phyloP scores from a whole-genome alignment of 768 basidiomycete genomes.

The Naematelia encephala region DNA sequence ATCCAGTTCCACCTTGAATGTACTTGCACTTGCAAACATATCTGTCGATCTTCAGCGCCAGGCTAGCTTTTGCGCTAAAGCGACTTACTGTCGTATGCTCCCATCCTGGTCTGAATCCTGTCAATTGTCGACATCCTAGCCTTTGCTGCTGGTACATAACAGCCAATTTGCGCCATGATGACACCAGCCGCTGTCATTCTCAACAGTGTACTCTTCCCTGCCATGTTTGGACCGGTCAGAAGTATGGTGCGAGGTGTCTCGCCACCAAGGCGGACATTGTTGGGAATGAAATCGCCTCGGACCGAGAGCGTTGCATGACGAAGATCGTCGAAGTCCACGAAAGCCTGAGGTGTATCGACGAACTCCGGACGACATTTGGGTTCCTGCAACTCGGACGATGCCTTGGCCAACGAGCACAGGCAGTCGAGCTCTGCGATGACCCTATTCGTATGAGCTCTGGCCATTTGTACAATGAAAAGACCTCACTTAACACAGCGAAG shows the following conservation, averaged over 20 bases:
- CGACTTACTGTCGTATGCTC: constrained; percentile 79
- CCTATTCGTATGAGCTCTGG: constrained; percentile 48
- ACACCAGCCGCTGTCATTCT: constrained; percentile 95
- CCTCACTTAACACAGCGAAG: constrained; percentile 45
- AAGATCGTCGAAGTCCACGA: constrained; percentile 81
- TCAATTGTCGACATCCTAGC: constrained; percentile 92
- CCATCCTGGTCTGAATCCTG: constrained; percentile 90
- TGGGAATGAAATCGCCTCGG: constrained; percentile 81
- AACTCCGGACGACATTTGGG: constrained; percentile 90
- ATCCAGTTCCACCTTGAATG: constrained; percentile 97
- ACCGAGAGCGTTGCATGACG: constrained; percentile 82
- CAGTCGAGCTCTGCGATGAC: constrained; percentile 96
- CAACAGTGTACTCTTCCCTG: constrained; percentile 73
- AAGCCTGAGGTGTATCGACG: constrained; percentile 67
- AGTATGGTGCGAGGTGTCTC: constrained; percentile 68
- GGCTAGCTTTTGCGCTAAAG: neutral
- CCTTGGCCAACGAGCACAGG: constrained; percentile 82
- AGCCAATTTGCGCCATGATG: constrained; percentile 88
- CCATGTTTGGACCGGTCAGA: constrained; percentile 69
- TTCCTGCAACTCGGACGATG: constrained; percentile 83
- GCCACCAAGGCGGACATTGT: constrained; percentile 76
- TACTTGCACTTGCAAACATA: constrained; percentile 54
- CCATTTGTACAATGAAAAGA: neutral
- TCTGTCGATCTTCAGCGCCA: constrained; percentile 17
- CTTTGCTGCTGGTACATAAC: constrained; percentile 81